phyloP scores from a whole-genome alignment of 495 filamentous ascomycete species.

The Stereocaulon alpinum region DNA sequence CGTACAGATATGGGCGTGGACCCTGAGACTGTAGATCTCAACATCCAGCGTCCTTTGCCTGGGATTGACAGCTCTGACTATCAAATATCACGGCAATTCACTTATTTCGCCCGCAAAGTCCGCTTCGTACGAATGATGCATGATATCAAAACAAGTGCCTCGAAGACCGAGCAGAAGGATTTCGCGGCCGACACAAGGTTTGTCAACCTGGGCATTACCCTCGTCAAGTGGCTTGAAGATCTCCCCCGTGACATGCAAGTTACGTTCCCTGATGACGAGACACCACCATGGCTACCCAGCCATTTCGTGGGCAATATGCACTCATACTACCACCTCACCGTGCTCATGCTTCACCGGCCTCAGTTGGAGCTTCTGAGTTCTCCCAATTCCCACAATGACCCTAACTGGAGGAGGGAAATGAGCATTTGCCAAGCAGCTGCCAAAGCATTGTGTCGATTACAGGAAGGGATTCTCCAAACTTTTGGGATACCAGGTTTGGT shows the following conservation, averaged over 20 bases:
- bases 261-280: slow-evolving; percentile 65
- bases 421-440: slow-evolving; percentile 75
- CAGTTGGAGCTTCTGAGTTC: slow-evolving; percentile 72
- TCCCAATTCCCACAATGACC: slow-evolving; percentile 58
- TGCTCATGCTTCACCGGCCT: slow-evolving; percentile 83
- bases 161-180: slow-evolving; percentile 47
- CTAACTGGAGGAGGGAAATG: slow-evolving; percentile 83
- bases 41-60: slow-evolving; percentile 48
- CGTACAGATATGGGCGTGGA: slow-evolving; percentile 71
- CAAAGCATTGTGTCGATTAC: slow-evolving; percentile 79
- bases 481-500: slow-evolving; percentile 74
- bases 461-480: slow-evolving; percentile 69
- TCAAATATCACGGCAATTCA: slow-evolving; percentile 69
- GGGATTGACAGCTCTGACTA: slow-evolving; percentile 69
- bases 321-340: slow-evolving; percentile 78
- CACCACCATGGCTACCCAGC: slow-evolving; percentile 74
- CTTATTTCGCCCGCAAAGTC: slow-evolving; percentile 66
- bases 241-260: slow-evolving; percentile 74
- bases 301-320: slow-evolving; percentile 91
- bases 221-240: slow-evolving; percentile 63
- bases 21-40: slow-evolving; percentile 67
- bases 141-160: slow-evolving; percentile 59
- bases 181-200: slow-evolving; percentile 87
- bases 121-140: slow-evolving; percentile 70
- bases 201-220: slow-evolving; percentile 61